Percentiles rank a stretch among this genome's conserved stretches.
Evolutionary conservation across 192 early-diverging fungal species (phyloP).

Genomic region (Rhizophagus prolifer): DNA sequence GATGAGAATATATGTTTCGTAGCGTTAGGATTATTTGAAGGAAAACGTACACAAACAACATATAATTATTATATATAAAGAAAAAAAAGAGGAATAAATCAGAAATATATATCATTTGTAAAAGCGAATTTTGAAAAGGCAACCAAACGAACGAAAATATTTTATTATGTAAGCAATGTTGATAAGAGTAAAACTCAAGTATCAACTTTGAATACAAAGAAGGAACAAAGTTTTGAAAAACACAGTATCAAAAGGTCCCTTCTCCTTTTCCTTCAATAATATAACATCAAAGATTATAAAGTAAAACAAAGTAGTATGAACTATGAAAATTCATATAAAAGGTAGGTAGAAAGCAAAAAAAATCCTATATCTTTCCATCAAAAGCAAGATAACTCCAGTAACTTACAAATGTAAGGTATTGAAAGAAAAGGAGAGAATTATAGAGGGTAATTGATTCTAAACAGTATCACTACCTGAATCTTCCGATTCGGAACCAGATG

Average conservation of each 20-base stretch:
- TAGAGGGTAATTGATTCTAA: background rate
- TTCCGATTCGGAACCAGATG: constrained; percentile 75
- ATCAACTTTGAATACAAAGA: constrained; percentile 8
- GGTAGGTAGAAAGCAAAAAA: background rate
- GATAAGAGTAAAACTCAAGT: background rate
- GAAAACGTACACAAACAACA: background rate
- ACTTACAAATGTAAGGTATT: background rate
- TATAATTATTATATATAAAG: background rate
- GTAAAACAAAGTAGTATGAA: background rate
- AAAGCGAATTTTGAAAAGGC: background rate
- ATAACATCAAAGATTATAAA: background rate
- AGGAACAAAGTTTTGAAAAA: background rate
- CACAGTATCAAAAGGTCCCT: background rate
- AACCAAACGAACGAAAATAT: background rate
- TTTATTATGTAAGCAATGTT: constrained; percentile 14
- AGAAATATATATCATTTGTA: constrained; percentile 1
- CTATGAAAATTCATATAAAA: background rate
- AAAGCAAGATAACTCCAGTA: background rate
- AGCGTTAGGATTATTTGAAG: background rate
- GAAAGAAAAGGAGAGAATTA: background rate
- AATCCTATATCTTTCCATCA: background rate
- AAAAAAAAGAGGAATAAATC: background rate
- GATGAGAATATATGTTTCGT: no score
- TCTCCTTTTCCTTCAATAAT: background rate
- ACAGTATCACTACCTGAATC: constrained; percentile 80